These are phyloP conservation scores for Ophiostoma populinum DNA, from an alignment of 2,329 filamentous ascomycete species.

Conservation along the genomic window DNA sequence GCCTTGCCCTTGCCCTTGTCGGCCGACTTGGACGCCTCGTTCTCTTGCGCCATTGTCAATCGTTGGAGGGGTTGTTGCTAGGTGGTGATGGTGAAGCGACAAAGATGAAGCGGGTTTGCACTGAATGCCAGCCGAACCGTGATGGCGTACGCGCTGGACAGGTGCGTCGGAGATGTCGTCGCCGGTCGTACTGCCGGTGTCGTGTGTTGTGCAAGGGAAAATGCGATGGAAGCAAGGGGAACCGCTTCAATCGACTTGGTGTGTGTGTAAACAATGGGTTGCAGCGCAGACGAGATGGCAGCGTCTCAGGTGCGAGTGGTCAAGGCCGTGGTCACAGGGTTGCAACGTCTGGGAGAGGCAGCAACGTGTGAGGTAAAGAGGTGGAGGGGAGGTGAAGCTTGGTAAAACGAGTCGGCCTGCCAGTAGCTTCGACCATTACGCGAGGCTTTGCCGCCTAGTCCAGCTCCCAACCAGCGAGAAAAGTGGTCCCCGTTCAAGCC, in stretches of 20 bases:
- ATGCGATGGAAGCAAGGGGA: constrained; percentile 4
- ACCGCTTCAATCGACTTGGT: constrained; percentile 1
- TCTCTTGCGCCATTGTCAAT: constrained; percentile 70
- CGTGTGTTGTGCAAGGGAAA: neutral
- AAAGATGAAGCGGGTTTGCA: too few species aligned
- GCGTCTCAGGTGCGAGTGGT: neutral
- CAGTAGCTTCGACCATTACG: constrained; percentile 16
- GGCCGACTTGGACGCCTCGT: constrained; percentile 57
- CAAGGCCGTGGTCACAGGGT: neutral
- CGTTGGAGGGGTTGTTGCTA: neutral
- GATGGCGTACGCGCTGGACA: neutral
- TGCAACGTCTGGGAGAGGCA: neutral
- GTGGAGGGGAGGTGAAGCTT: constrained; percentile 10
- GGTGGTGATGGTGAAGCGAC: neutral
- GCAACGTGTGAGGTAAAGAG: neutral
- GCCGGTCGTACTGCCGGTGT: neutral
- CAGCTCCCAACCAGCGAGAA: constrained; percentile 4
- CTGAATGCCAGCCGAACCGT: too few species aligned
- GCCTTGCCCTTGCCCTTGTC: constrained; percentile 98
- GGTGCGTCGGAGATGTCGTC: neutral
- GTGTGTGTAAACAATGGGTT: neutral
- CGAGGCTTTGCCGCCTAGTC: constrained; percentile 21
- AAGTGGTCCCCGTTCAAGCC: constrained; percentile 1
- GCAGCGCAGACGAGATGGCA: neutral
- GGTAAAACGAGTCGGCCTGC: constrained; percentile 8